Conservation (phyloP, 495 filamentous ascomycete genomes). For the Daldinia decipiens region DNA sequence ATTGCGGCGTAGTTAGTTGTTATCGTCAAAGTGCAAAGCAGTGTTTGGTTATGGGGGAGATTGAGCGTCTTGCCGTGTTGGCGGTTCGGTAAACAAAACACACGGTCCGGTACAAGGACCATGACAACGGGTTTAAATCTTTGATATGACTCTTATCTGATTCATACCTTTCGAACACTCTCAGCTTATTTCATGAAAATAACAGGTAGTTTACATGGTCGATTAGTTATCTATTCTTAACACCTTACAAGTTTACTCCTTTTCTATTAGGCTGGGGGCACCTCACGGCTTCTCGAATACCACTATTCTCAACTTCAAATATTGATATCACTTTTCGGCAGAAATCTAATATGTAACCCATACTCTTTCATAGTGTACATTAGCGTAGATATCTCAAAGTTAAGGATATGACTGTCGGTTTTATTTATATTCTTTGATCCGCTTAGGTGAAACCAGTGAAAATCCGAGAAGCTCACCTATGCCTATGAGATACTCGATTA, state of each 20-base stretch:
- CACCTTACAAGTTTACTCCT: background rate
- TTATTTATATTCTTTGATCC: too few species aligned
- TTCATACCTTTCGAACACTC: background rate
- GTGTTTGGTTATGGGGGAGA: background rate
- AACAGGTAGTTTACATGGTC: background rate
- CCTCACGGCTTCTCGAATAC: too few species aligned
- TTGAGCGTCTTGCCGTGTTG: background rate
- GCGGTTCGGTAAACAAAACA: slow-evolving; percentile 25
- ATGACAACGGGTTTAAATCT: slow-evolving; percentile 1
- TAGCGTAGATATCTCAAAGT: too few species aligned
- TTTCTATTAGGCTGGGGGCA: background rate
- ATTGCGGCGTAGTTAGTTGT: background rate
- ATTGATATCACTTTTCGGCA: background rate
- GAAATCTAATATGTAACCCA: background rate
- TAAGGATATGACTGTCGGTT: too few species aligned
- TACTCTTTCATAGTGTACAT: background rate
- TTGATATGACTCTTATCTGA: background rate
- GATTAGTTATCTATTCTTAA: background rate
- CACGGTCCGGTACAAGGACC: background rate
- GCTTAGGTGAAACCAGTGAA: too few species aligned
- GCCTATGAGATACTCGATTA: too few species aligned
- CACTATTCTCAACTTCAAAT: background rate
- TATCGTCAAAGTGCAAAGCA: background rate
- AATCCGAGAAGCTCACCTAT: too few species aligned
- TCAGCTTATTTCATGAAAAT: background rate